These are phyloP conservation scores for Endocalyx cinctus DNA, from an alignment of 2,329 filamentous ascomycete species.

Conservation along the genomic window DNA sequence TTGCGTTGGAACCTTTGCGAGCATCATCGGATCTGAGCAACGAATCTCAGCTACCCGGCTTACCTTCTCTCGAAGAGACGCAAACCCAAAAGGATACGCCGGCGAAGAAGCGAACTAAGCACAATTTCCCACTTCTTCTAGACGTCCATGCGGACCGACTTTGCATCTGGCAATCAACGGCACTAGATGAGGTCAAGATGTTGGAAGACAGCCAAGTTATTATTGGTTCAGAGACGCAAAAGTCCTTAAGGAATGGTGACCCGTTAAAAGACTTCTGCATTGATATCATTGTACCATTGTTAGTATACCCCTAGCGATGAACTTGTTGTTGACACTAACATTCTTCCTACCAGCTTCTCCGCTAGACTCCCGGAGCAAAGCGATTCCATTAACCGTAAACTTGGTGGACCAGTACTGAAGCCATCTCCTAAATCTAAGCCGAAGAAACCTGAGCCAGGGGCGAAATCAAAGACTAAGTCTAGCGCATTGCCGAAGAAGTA, in stretches of 20 bases:
- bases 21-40: slow-evolving; percentile 33
- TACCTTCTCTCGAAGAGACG: slow-evolving; percentile 33
- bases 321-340: slow-evolving; percentile 28
- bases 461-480: slow-evolving; percentile 43
- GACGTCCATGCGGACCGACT: slow-evolving; percentile 73
- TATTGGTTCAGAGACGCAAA: slow-evolving; percentile 28
- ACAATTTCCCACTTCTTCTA: slow-evolving; percentile 61
- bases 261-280: slow-evolving; percentile 72
- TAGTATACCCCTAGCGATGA: slow-evolving; percentile 28
- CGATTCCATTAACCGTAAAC: slow-evolving; percentile 66
- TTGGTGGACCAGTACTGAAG: slow-evolving; percentile 65
- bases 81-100: slow-evolving; percentile 28
- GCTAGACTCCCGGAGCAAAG: slow-evolving; percentile 70
- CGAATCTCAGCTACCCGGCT: slow-evolving; percentile 43
- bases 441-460: slow-evolving; percentile 39
- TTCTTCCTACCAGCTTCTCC: slow-evolving; percentile 52
- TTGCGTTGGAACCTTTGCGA: slow-evolving; percentile 60
- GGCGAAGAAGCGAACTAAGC: slow-evolving; percentile 54
- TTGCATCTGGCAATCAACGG: slow-evolving; percentile 79
- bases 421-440: slow-evolving; percentile 49
- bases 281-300: slow-evolving; percentile 78
- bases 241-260: slow-evolving; percentile 46
- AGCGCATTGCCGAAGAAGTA: slow-evolving; percentile 49
- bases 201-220: slow-evolving; percentile 44
- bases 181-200: slow-evolving; percentile 52